phyloP scores from a whole-genome alignment of 1,284 basidiomycete genomes.

The Cerrena zonata region DNA sequence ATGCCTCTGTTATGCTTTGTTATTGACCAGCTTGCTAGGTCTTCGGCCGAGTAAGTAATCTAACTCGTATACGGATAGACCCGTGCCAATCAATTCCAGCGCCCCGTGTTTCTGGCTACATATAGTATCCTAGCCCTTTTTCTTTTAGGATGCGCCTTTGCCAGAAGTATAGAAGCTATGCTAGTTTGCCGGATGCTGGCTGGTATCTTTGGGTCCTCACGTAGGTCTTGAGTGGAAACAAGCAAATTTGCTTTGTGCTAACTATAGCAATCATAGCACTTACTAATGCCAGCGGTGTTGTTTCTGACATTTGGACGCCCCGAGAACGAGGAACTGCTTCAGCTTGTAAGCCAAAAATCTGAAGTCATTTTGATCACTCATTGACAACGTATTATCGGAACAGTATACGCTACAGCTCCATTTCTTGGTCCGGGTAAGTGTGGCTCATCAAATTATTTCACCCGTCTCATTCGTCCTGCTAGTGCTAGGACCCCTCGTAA shows the following conservation, averaged over 20 bases:
- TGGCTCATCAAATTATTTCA: no score
- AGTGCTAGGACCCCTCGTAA: conserved; percentile 61
- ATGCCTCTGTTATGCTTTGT: not conserved
- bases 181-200: conserved; percentile 55
- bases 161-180: conserved; percentile 53
- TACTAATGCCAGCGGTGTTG: conserved; percentile 57
- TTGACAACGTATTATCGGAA: conserved; percentile 8
- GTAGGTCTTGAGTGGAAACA: conserved; percentile 26
- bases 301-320: conserved; percentile 56
- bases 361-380: not conserved
- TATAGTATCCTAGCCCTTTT: conserved; percentile 55
- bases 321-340: conserved; percentile 56
- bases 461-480: conserved; percentile 4
- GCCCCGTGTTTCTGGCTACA: conserved; percentile 51
- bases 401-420: conserved; percentile 61
- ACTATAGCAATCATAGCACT: conserved; percentile 34
- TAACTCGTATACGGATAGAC: conserved; percentile 2
- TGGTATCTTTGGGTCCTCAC: conserved; percentile 56
- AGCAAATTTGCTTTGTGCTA: conserved; percentile 5
- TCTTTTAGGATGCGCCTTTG: conserved; percentile 59
- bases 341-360: conserved; percentile 8
- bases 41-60: conserved; percentile 42
- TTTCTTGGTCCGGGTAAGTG: conserved; percentile 63
- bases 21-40: conserved; percentile 25
- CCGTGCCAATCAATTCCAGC: conserved; percentile 27